phyloP scores from a whole-genome alignment of 1,284 basidiomycete genomes.

The Papiliotrema flavescens region DNA sequence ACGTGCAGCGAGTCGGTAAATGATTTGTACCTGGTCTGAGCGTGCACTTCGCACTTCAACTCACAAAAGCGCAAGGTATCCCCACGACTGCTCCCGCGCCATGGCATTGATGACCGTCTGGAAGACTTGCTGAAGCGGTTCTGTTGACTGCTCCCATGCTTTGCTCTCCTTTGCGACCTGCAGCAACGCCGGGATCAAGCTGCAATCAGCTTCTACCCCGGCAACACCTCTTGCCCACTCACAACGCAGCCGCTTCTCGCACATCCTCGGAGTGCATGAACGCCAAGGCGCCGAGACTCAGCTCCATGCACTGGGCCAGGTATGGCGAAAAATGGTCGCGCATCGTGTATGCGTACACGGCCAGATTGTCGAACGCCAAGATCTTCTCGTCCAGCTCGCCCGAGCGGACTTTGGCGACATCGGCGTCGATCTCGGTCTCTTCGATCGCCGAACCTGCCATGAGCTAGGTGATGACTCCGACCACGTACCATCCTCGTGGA shows the following conservation, averaged over 20 bases:
- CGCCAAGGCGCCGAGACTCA: slow-evolving; percentile 64
- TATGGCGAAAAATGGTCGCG: slow-evolving; percentile 68
- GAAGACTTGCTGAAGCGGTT: slow-evolving; percentile 63
- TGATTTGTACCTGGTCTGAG: slow-evolving; percentile 55
- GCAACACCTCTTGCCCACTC: slow-evolving; percentile 31
- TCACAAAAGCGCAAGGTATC: slow-evolving; percentile 68
- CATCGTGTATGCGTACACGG: slow-evolving; percentile 71
- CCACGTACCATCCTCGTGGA: slow-evolving; percentile 9
- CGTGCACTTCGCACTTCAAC: slow-evolving; percentile 2
- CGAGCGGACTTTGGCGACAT: slow-evolving; percentile 48
- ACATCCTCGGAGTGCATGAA: slow-evolving; percentile 81
- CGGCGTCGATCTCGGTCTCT: slow-evolving; percentile 7
- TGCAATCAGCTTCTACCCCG: slow-evolving; percentile 36
- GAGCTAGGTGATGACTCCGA: slow-evolving; percentile 36
- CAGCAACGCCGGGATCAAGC: slow-evolving; percentile 69
- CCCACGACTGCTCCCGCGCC: slow-evolving; percentile 63
- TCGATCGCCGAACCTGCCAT: not conserved
- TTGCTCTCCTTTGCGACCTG: slow-evolving; percentile 60
- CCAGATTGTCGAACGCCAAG: slow-evolving; percentile 76
- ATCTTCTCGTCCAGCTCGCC: slow-evolving; percentile 78
- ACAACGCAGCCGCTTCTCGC: slow-evolving; percentile 68
- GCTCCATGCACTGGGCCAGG: slow-evolving; percentile 63
- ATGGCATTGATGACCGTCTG: slow-evolving; percentile 65
- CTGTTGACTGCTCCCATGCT: slow-evolving; percentile 63
- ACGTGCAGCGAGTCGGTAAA: slow-evolving; percentile 65